Evolutionary conservation across 2,329 filamentous ascomycete genomes (phyloP).

Genomic region (Penicillium sp.): DNA sequence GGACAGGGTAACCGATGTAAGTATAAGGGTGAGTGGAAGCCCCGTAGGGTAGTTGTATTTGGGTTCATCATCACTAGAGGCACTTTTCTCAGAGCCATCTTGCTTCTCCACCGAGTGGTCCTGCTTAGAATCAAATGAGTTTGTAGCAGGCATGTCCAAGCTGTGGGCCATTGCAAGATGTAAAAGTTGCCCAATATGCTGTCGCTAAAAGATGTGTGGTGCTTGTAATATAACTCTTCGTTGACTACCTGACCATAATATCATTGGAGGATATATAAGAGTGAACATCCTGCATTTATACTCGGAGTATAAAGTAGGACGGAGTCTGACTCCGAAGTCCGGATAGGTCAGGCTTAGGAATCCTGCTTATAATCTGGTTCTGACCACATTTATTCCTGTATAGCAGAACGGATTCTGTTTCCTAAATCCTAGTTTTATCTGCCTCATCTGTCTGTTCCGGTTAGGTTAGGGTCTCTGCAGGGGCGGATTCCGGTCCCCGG

Average conservation of each 20-base stretch:
- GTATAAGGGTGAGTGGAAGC: constrained; percentile 15
- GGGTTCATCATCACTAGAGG: constrained; percentile 13
- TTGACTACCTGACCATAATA: neutral
- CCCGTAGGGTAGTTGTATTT: constrained; percentile 18
- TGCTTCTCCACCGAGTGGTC: constrained; percentile 6
- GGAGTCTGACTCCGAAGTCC: constrained; percentile 4
- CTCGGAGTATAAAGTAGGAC: neutral
- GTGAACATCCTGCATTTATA: neutral
- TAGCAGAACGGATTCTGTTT: neutral
- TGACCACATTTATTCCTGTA: neutral
- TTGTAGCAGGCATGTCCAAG: constrained; percentile 13
- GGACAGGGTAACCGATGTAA: constrained; percentile 22
- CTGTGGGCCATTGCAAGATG: neutral
- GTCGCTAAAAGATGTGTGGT: neutral
- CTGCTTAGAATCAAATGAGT: neutral
- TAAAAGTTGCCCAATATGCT: neutral
- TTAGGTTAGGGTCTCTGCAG: too few relatives aligned
- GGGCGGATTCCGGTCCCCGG: too few relatives aligned
- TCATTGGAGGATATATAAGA: neutral
- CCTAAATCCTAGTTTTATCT: neutral
- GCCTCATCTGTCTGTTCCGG: too few relatives aligned
- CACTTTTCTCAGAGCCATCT: neutral
- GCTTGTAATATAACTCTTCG: neutral
- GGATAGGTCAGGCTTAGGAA: too few relatives aligned
- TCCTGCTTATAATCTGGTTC: too few relatives aligned